phyloP scores from a whole-genome alignment of 2,329 filamentous ascomycete genomes.

The Stemphylium lycopersici region DNA sequence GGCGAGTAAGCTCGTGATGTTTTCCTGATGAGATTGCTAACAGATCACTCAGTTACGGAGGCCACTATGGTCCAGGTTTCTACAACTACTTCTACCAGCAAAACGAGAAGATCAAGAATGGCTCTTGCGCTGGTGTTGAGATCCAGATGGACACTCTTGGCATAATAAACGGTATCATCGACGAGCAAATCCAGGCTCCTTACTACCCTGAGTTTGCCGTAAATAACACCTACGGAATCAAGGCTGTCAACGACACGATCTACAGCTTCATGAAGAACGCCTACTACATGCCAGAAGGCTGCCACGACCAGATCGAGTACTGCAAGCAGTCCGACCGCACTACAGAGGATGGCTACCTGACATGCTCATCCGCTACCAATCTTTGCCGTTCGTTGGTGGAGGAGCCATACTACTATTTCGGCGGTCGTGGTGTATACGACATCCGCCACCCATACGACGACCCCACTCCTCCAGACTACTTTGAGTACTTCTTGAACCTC shows the following conservation, averaged over 20 bases:
- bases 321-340: slow-evolving; percentile 49
- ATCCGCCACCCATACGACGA: slow-evolving; percentile 58
- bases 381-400: slow-evolving; percentile 56
- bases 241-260: slow-evolving; percentile 54
- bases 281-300: slow-evolving; percentile 57
- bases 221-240: slow-evolving; percentile 62
- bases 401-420: slow-evolving; percentile 48
- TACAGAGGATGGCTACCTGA: slow-evolving; percentile 35
- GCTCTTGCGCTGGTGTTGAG: slow-evolving; percentile 54
- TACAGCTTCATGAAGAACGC: slow-evolving; percentile 54
- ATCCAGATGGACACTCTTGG: slow-evolving; percentile 62
- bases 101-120: slow-evolving; percentile 59
- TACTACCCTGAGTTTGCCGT: slow-evolving; percentile 58
- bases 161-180: slow-evolving; percentile 62
- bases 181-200: slow-evolving; percentile 56
- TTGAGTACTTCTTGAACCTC: slow-evolving; percentile 59
- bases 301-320: slow-evolving; percentile 56
- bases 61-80: slow-evolving; percentile 61
- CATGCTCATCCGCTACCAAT: slow-evolving; percentile 46
- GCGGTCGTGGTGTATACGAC: slow-evolving; percentile 61
- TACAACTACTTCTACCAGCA: slow-evolving; percentile 64
- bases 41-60: slow-evolving; percentile 35
- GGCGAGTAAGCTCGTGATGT: slow-evolving; percentile 20
- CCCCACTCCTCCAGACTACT: slow-evolving; percentile 60
- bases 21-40: not conserved